Percentiles rank a stretch among this genome's conserved stretches.
Conservation (phyloP, 352 stramenopile species). For the Pythium aquatile region DNA sequence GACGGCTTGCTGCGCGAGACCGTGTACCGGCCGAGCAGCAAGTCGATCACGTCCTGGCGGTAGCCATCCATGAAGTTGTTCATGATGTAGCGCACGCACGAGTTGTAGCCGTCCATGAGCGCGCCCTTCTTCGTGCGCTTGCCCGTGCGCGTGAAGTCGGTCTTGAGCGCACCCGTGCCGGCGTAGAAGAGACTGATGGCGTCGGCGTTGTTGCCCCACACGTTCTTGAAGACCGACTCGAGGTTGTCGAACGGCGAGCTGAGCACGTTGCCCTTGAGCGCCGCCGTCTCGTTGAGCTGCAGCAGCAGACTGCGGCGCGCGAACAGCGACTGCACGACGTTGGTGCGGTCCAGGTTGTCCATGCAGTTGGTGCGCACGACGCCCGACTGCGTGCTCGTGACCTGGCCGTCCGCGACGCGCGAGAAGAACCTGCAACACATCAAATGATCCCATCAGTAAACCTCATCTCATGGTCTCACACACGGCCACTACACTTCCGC, state of each 20-base stretch:
- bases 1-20: constrained; percentile 74
- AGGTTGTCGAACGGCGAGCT: constrained; percentile 56
- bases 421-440: constrained; percentile 45
- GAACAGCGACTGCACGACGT: constrained; percentile 96
- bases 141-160: constrained; percentile 94
- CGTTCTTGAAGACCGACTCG: constrained; percentile 73
- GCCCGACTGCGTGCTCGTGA: constrained; percentile 73
- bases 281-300: constrained; percentile 43
- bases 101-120: constrained; percentile 94
- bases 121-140: constrained; percentile 88
- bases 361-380: constrained; percentile 97
- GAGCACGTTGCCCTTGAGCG: constrained; percentile 58
- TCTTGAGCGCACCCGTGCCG: constrained; percentile 93
- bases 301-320: constrained; percentile 76
- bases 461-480: constrained; percentile 1
- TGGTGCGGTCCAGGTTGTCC: constrained; percentile 97
- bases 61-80: constrained; percentile 95
- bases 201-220: constrained; percentile 97
- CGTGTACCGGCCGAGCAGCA: constrained; percentile 78
- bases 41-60: constrained; percentile 91
- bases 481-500: neutral
- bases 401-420: constrained; percentile 38
- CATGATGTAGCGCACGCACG: constrained; percentile 91
- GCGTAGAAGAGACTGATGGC: constrained; percentile 92
- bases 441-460: neutral